Evolutionary conservation across 495 filamentous ascomycete species (phyloP).

Genomic region (Neurospora sp.): DNA sequence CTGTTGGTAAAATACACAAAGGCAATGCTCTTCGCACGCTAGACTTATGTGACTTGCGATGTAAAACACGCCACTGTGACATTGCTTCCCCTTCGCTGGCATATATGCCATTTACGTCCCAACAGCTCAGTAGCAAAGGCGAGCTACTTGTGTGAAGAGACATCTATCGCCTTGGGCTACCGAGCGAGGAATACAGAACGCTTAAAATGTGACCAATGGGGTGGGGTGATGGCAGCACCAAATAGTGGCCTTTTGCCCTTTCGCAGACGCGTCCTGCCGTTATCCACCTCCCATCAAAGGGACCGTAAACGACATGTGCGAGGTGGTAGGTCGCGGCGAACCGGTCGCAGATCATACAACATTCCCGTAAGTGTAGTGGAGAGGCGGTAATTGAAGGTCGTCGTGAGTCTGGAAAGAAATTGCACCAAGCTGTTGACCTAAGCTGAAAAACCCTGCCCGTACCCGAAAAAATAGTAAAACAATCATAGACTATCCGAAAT

Average conservation of each 20-base stretch:
- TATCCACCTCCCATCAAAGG: neutral
- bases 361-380: neutral
- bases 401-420: neutral
- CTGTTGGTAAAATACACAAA: neutral
- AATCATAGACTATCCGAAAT: neutral
- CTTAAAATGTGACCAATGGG: neutral
- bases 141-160: neutral
- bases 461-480: neutral
- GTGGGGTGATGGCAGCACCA: neutral
- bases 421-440: neutral
- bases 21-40: neutral
- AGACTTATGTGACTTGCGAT: neutral
- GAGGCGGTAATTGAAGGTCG: neutral
- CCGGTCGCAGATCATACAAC: neutral
- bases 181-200: neutral
- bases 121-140: neutral
- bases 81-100: neutral
- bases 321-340: neutral
- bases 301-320: neutral
- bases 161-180: neutral
- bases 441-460: neutral
- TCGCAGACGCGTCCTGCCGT: neutral
- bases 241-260: neutral
- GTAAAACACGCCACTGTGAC: neutral
- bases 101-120: neutral